Evolutionary conservation across 441 rosid genomes (phyloP), one percentile per base, ranked within the genome.

Genomic region (Biscutella laevigata): DNA sequence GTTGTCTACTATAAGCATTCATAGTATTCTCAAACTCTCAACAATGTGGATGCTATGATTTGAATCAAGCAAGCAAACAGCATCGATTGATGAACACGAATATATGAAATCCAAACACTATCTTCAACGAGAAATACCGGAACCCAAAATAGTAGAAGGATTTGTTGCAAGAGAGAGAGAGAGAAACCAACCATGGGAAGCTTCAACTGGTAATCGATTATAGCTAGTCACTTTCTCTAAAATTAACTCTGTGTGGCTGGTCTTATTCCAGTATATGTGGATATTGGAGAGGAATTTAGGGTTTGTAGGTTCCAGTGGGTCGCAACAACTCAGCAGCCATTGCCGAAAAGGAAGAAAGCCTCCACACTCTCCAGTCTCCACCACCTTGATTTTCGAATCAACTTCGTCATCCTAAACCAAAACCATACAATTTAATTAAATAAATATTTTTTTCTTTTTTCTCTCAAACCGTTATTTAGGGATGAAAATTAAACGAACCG

Each of bases 361-460:
- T n/a, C n/a, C n/a, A n/a, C n/a, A n/a, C n/a, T n/a, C n/a, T 35
- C 27, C 67, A 53, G 11, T 53, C 40, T 62, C 47, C 37, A 61
- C 59, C 59, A 62, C 67, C 41, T 62, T 62, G 40, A 7, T 35
- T 20, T 35, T 53, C 21, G 60, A 62, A 44, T 44, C 54, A 9
- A 14, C 65, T 33, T 33, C 51, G 3, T 61, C 59, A 44, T 61
- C 66, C 56, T 28, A 28, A 47, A 21, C 38, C 38, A 13, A 38
- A 48, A 41, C 56, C 59, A 32, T 40, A 2, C 47, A 22, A 19
- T 33, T 47, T 7, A 8, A 47, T 5, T 47, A 16, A 1, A 15
- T 28, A 28, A 6, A 7, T 26, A 8, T 5, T 54, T 22, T 37
- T 4, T 25, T 13, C 11, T 36, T 4, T 6, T 4, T 12, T 25